A percentile compares a stretch with the other conserved stretches of the same genome.
Conservation (phyloP, 2,329 filamentous ascomycete species). For the Didymella glomerata region DNA sequence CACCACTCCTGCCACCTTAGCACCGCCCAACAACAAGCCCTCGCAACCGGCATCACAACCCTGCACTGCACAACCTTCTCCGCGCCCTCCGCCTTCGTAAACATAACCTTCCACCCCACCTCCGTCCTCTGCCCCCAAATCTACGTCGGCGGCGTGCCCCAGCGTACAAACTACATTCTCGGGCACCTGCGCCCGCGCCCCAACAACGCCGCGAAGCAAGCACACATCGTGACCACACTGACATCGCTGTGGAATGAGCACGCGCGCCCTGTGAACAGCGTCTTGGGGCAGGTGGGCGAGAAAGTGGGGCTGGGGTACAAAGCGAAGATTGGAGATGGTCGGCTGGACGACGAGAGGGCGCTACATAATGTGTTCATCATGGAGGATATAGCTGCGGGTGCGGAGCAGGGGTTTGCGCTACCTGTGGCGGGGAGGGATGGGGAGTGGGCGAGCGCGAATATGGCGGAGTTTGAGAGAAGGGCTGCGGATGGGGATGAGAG, state of each 20-base stretch:
- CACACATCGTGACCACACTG: constrained; percentile 21
- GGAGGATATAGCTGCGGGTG: constrained; percentile 37
- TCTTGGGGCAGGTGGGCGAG: not conserved
- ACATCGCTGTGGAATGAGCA: constrained; percentile 33
- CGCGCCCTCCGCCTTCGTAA: constrained; percentile 56
- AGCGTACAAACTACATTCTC: constrained; percentile 33
- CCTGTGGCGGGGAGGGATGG: constrained; percentile 35
- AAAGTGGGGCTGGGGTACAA: not conserved
- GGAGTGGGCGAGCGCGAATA: constrained; percentile 35
- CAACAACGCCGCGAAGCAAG: constrained; percentile 20
- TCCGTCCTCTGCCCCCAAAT: not conserved
- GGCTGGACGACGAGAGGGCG: constrained; percentile 26
- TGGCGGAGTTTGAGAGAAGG: constrained; percentile 34
- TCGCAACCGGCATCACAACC: constrained; percentile 53
- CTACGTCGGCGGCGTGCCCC: constrained; percentile 9
- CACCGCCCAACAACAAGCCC: constrained; percentile 47
- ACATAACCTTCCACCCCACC: constrained; percentile 49
- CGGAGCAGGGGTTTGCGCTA: constrained; percentile 39
- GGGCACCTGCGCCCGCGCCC: constrained; percentile 35
- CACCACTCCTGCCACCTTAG: constrained; percentile 49
- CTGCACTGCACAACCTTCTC: constrained; percentile 55
- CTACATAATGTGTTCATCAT: constrained; percentile 41
- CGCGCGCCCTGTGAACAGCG: not conserved
- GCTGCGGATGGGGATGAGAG: constrained; percentile 33
- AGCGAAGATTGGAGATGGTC: constrained; percentile 11